A percentile compares a stretch with the other conserved stretches of the same genome.
phyloP scores from a whole-genome alignment of 306 rosid species.

The Dalbergia cochinchinensis region DNA sequence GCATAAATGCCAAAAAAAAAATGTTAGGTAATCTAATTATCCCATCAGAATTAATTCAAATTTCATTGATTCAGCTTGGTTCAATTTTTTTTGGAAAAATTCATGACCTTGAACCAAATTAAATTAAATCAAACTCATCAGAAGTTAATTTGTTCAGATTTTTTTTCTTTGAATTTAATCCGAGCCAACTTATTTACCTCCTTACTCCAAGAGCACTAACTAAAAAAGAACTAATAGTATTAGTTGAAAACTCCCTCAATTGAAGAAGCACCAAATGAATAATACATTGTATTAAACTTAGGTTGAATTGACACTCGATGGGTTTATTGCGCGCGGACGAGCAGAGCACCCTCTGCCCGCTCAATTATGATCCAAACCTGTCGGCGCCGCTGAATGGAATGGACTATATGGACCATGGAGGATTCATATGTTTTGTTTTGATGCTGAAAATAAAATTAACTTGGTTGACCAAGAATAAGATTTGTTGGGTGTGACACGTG shows the following conservation, averaged over 20 bases:
- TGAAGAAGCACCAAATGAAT: background rate
- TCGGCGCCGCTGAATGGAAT: slow-evolving; percentile 1
- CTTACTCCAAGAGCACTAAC: no score
- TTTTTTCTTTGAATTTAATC: no score
- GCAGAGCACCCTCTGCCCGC: background rate
- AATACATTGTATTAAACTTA: background rate
- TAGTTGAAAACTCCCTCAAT: background rate
- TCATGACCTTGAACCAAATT: no score
- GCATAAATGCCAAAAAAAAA: no score
- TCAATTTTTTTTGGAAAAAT: no score
- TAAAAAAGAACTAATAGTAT: background rate
- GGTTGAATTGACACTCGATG: background rate
- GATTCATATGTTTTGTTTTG: background rate
- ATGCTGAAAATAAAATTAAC: background rate
- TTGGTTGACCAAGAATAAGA: slow-evolving; percentile 37
- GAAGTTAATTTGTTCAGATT: no score
- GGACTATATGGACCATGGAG: slow-evolving; percentile 9
- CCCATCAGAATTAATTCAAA: no score
- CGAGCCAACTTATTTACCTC: no score
- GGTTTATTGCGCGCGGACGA: background rate
- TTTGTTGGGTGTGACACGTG: slow-evolving; percentile 31
- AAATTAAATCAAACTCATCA: no score
- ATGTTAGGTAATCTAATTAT: no score
- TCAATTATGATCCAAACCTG: background rate
- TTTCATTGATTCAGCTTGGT: no score